Evolutionary conservation across 2,329 filamentous ascomycete genomes (phyloP), one percentile per base, ranked within the genome.

Genomic region (Phyllosticta citribraziliensis): DNA sequence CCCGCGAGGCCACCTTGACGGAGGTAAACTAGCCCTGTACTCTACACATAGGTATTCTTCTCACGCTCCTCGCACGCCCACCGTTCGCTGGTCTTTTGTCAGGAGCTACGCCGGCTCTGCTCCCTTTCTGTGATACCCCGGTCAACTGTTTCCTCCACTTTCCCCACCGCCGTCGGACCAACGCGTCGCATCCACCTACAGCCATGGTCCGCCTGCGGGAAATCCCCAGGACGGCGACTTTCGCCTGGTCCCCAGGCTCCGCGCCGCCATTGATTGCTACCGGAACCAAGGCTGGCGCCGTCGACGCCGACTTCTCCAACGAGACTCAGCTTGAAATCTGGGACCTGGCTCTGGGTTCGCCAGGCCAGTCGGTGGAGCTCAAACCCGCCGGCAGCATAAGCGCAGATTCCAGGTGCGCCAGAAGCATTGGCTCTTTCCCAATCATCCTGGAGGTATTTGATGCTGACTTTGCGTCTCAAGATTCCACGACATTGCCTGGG

Each of bases 401-500:
- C 73, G 91, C 90, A 56, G 94, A 97, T 70, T 91, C 93, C 63
- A 94, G 90, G 92, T 96, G 84, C 61, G 72, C 54, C 27, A 20
- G 25, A 12, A 14, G n/a, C 22, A 22, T 52, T 8, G 40, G 6
- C 40, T n/a, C 14, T 47, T 17, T 17, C 33, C 33, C 8, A 40
- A 12, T 14, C 12, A n/a, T n/a, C 8, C 6, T n/a, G 5, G 25
- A 40, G 17, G 5, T 57, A 5, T 25, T 47, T 22, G n/a, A 12
- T 27, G n/a, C 33, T 61, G 54, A 24, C 19, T 52, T 50, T 20
- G 59, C 33, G n/a, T 19, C 24, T 58, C 52, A 64, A 96, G 94
- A 70, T 99, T 99, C 76, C 94, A 97, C 75, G 94, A 97, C 72
- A 88, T 99, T 73, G 91, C 93, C 63, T 99, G 94, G 94, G 88